Evolutionary conservation across 2,329 filamentous ascomycete genomes (phyloP), one percentile per base, ranked within the genome.

Genomic region (Stylonectria norvegica): DNA sequence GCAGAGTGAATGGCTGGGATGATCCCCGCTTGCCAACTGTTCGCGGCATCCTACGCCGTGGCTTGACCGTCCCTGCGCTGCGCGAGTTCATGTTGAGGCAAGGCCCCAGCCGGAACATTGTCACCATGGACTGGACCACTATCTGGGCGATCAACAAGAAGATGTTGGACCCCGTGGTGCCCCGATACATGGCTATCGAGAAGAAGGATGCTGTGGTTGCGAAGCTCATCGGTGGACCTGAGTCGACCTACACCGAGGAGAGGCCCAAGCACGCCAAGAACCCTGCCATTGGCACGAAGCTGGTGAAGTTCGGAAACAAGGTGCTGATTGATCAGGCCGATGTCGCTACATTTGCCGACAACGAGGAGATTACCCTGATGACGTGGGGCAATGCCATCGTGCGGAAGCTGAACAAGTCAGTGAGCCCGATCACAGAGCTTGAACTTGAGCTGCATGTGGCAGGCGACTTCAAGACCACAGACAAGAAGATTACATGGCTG

Each of bases 401-500:
- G 17, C 79, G 82, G 40, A 79, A 81, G 44, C 79, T 88, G 47
- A 72, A 78, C 34, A 66, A 69, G 20, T 65, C 67, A 14, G 72
- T 72, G 11, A 40, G 37, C 9, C 71, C 78, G 34, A 81, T 95
- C 56, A 84, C 81, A 10, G 72, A 69, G 23, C 74, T 95, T 27
- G 85, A 86, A 42, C 73, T 93, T 38, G 88, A 95, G 67, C 79
- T 96, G n/a, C 85, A 97, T 66, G 79, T 96, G 35, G 81, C 86
- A 56, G 90, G 91, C 40, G 91, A 97, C 63, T 87, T 97, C 65
- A 95, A 95, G 75, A 85, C 87, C 60, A 97, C 91, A 0, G 83
- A 89, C 59, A 96, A 96, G 80, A 97, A 97, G 75, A 81, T 97
- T 25, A 96, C 90, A 1, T 97, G 91, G 91, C 72, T 97, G 34